phyloP scores from a whole-genome alignment of 345 rosid species.

The Passiflora organensis region DNA sequence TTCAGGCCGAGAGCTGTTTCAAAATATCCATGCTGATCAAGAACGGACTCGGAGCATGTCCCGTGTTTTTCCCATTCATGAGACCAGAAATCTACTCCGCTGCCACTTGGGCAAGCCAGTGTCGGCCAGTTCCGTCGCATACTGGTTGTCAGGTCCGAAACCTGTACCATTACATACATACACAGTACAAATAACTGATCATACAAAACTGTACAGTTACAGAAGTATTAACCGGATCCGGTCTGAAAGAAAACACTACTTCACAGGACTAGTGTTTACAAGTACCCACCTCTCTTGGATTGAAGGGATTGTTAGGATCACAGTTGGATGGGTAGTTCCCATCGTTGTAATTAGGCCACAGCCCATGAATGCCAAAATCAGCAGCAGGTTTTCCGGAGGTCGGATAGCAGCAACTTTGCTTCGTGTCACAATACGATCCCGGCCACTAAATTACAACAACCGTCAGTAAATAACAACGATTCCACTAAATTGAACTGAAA shows the following conservation, averaged over 20 bases:
- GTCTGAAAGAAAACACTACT: too few species aligned
- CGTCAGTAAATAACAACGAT: background rate
- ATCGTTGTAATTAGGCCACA: constrained; percentile 84
- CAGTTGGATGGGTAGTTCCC: constrained; percentile 85
- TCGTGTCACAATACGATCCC: constrained; percentile 79
- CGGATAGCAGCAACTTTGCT: constrained; percentile 72
- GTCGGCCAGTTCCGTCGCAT: constrained; percentile 79
- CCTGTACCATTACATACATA: too few species aligned
- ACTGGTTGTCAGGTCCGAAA: constrained; percentile 46
- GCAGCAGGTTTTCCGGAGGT: constrained; percentile 78
- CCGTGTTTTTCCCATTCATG: constrained; percentile 99
- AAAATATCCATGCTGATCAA: constrained; percentile 70
- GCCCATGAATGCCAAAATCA: constrained; percentile 91
- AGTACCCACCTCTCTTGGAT: constrained; percentile 46
- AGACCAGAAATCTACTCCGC: constrained; percentile 61
- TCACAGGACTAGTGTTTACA: background rate
- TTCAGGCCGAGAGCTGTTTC: constrained; percentile 51
- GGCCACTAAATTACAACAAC: constrained; percentile 62
- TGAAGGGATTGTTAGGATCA: constrained; percentile 46
- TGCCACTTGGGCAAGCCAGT: constrained; percentile 68
- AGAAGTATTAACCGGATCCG: too few species aligned
- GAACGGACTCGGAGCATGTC: constrained; percentile 75
- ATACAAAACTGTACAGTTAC: too few species aligned
- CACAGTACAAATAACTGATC: too few species aligned
- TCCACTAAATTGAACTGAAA: background rate